phyloP scores from a whole-genome alignment of 2,329 filamentous ascomycete genomes.

The Aureobasidium sp. region DNA sequence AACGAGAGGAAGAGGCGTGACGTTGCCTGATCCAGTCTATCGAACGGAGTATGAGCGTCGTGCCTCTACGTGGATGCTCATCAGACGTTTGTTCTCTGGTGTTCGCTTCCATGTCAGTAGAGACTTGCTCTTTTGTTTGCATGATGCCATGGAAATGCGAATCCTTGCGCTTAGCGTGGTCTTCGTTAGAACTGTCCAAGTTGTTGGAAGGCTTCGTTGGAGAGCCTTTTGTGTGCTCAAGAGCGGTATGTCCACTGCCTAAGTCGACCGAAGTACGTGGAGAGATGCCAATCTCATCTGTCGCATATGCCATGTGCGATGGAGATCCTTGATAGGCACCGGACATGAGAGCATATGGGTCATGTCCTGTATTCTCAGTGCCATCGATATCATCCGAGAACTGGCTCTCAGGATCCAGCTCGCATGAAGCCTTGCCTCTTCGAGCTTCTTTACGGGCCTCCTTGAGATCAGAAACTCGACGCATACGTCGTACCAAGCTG shows the following conservation, averaged over 20 bases:
- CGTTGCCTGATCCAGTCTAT: not conserved
- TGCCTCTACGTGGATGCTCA: not conserved
- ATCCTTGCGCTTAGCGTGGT: slow-evolving; percentile 1
- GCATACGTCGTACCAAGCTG: not conserved
- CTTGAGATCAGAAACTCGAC: not conserved
- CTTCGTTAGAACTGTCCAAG: not conserved
- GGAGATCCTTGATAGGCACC: not conserved
- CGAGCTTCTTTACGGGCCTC: not conserved
- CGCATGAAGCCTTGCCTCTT: not conserved
- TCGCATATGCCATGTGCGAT: not conserved
- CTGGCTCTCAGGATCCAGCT: not conserved
- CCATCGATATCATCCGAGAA: not conserved
- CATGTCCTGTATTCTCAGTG: not conserved
- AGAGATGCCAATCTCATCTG: not conserved
- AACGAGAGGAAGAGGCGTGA: not conserved
- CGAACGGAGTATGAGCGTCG: not conserved
- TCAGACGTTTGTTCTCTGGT: not conserved
- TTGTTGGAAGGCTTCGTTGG: not conserved
- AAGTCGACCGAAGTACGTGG: not conserved
- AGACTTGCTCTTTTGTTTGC: not conserved
- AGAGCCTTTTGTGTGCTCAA: not conserved
- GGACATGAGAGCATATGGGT: not conserved
- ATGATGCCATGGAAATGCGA: not conserved
- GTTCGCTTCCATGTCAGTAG: not conserved
- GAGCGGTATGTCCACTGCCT: not conserved